These are phyloP conservation scores for Pestalotiopsis sp. DNA, from an alignment of 2,329 filamentous ascomycete genomes.

Conservation along the genomic window DNA sequence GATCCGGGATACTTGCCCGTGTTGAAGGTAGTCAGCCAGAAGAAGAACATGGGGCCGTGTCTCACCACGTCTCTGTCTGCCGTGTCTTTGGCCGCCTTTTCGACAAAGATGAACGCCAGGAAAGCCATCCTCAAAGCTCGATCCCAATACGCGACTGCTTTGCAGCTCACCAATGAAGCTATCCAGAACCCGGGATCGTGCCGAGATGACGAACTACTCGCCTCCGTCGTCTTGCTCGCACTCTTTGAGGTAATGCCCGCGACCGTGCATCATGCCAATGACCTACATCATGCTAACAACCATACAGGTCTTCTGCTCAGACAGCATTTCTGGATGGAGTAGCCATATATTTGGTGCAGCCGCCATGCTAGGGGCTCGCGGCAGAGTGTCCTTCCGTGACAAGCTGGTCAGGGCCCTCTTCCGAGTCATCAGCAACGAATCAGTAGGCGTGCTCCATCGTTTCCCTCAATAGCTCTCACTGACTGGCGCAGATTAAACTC, in stretches of 20 bases:
- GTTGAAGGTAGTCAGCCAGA: slow-evolving; percentile 7
- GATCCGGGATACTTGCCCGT: slow-evolving; percentile 11
- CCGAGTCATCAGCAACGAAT: slow-evolving; percentile 9
- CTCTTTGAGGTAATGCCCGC: slow-evolving; percentile 9
- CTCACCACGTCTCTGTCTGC: slow-evolving; percentile 9
- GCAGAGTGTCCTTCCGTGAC: slow-evolving; percentile 1
- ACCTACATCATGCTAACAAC: not conserved
- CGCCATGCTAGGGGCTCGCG: slow-evolving; percentile 11
- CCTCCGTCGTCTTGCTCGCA: slow-evolving; percentile 9
- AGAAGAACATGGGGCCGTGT: slow-evolving; percentile 2
- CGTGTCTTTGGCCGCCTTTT: slow-evolving; percentile 7
- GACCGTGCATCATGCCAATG: not conserved
- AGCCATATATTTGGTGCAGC: slow-evolving; percentile 11
- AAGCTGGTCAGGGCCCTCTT: slow-evolving; percentile 9
- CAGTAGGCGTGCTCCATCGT: not conserved
- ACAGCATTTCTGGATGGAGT: not conserved
- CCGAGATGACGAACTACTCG: slow-evolving; percentile 9
- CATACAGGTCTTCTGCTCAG: slow-evolving; percentile 7
- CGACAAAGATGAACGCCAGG: slow-evolving; percentile 8
- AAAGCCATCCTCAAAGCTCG: slow-evolving; percentile 2
- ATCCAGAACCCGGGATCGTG: slow-evolving; percentile 7
- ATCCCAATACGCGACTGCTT: slow-evolving; percentile 3
- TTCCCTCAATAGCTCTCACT: not conserved
- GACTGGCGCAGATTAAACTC: slow-evolving; percentile 5
- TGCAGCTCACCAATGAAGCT: slow-evolving; percentile 11